Evolutionary conservation across 805 yeast genomes (phyloP).

Genomic region (Myxozyma melibiosi): DNA sequence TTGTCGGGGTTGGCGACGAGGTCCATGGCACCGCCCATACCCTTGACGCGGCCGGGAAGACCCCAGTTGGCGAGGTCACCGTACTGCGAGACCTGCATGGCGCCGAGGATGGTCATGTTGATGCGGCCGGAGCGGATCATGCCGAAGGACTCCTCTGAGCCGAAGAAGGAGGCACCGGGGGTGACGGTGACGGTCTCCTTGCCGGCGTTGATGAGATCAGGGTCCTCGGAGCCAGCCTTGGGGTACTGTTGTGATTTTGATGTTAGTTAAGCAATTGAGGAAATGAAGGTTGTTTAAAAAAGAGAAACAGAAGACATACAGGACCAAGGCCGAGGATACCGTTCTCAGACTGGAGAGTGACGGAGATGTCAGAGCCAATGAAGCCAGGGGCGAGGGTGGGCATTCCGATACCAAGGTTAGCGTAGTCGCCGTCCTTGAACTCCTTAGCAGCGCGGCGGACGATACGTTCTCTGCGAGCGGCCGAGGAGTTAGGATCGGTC

Average conservation of each 20-base stretch:
- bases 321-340: conserved; percentile 56
- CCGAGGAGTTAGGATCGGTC: conserved; percentile 20
- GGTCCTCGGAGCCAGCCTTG: conserved; percentile 47
- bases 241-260: conserved; percentile 37
- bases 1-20: conserved; percentile 51
- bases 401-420: conserved; percentile 55
- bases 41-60: conserved; percentile 53
- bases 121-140: conserved; percentile 54
- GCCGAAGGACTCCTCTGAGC: conserved; percentile 54
- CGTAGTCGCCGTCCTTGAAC: conserved; percentile 49
- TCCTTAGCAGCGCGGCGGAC: conserved; percentile 52
- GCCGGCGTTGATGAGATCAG: conserved; percentile 55
- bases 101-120: conserved; percentile 51
- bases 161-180: conserved; percentile 53
- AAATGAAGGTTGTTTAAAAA: no score
- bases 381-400: conserved; percentile 53
- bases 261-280: not conserved
- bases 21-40: conserved; percentile 61
- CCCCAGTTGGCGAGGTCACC: conserved; percentile 60
- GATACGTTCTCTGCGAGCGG: conserved; percentile 43
- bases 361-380: conserved; percentile 44
- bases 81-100: conserved; percentile 51
- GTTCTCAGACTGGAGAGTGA: conserved; percentile 52
- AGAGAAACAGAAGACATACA: not conserved
- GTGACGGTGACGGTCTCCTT: conserved; percentile 53